These are phyloP conservation scores for Candida broadrunensis DNA, from an alignment of 805 yeast species.

Conservation along the genomic window DNA sequence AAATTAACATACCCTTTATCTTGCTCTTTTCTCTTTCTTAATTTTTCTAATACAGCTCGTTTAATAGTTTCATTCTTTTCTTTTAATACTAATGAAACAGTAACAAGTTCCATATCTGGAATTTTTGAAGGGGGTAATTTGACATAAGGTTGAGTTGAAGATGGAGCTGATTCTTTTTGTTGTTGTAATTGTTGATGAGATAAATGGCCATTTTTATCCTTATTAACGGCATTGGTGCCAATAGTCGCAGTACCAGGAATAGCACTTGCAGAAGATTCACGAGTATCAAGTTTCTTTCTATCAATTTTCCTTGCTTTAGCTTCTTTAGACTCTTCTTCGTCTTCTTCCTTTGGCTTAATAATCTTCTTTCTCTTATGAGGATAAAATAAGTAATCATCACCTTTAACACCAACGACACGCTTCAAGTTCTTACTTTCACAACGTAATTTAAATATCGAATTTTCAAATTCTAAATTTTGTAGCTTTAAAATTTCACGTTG, in stretches of 20 bases:
- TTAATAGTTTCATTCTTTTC: constrained; percentile 77
- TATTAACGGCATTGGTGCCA: constrained; percentile 11
- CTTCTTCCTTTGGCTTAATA: constrained; percentile 32
- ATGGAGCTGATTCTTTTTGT: constrained; percentile 9
- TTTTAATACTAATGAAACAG: constrained; percentile 69
- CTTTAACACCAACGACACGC: constrained; percentile 70
- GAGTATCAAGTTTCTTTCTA: constrained; percentile 15
- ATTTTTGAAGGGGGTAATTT: constrained; percentile 85
- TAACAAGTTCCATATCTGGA: constrained; percentile 86
- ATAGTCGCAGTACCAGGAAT: constrained; percentile 9
- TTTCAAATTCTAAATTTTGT: constrained; percentile 60
- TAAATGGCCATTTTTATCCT: constrained; percentile 8
- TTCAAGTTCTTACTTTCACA: constrained; percentile 69
- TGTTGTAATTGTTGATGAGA: constrained; percentile 9
- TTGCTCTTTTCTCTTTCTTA: constrained; percentile 66
- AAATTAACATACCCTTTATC: constrained; percentile 78
- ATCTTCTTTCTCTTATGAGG: constrained; percentile 70
- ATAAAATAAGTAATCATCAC: constrained; percentile 80
- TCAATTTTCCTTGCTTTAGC: constrained; percentile 12
- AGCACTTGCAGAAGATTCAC: constrained; percentile 2
- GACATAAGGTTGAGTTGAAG: constrained; percentile 69
- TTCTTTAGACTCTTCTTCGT: constrained; percentile 22
- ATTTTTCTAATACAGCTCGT: constrained; percentile 80
- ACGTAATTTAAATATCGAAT: constrained; percentile 68
- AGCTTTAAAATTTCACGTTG: constrained; percentile 68